Percentiles rank a stretch among this genome's conserved stretches.
Evolutionary conservation across 257 asterid genomes (phyloP).

Genomic region (Fraxinus excelsior): DNA sequence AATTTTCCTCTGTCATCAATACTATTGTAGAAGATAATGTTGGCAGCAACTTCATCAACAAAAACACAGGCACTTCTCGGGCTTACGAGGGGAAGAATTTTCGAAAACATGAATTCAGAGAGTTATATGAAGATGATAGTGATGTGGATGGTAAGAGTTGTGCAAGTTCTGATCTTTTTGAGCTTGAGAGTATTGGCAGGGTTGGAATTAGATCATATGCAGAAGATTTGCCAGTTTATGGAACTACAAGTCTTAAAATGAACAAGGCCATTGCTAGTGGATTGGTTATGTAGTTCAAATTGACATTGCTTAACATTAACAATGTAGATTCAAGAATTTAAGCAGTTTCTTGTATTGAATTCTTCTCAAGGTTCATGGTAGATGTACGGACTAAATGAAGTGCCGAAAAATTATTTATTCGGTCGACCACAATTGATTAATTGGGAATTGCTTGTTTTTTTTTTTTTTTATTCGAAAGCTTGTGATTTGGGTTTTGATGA

Average conservation of each 20-base stretch:
- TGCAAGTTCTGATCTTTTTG: slow-evolving; percentile 81
- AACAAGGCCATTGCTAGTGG: slow-evolving; percentile 62
- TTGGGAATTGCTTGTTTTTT: neutral
- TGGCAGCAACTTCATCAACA: slow-evolving; percentile 49
- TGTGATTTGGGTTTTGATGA: neutral
- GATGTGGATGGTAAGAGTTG: slow-evolving; percentile 55
- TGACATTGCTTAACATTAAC: too few species aligned
- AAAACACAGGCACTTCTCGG: slow-evolving; percentile 43
- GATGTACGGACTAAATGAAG: too few species aligned
- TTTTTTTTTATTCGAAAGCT: neutral
- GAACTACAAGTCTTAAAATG: slow-evolving; percentile 62
- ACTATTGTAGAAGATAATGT: slow-evolving; percentile 37
- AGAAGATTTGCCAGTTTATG: slow-evolving; percentile 79
- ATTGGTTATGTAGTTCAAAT: slow-evolving; percentile 16
- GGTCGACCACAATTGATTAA: neutral
- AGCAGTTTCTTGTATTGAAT: neutral
- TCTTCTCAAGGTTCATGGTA: neutral
- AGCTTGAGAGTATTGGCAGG: slow-evolving; percentile 67
- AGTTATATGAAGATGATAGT: slow-evolving; percentile 23
- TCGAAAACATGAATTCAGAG: slow-evolving; percentile 40
- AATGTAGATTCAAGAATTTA: neutral
- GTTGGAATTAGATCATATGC: slow-evolving; percentile 45
- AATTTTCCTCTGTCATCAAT: slow-evolving; percentile 67
- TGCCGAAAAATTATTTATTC: neutral
- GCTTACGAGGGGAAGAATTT: slow-evolving; percentile 30